phyloP scores from a whole-genome alignment of 2,329 filamentous ascomycete species.

The Nothophoma quercina region DNA sequence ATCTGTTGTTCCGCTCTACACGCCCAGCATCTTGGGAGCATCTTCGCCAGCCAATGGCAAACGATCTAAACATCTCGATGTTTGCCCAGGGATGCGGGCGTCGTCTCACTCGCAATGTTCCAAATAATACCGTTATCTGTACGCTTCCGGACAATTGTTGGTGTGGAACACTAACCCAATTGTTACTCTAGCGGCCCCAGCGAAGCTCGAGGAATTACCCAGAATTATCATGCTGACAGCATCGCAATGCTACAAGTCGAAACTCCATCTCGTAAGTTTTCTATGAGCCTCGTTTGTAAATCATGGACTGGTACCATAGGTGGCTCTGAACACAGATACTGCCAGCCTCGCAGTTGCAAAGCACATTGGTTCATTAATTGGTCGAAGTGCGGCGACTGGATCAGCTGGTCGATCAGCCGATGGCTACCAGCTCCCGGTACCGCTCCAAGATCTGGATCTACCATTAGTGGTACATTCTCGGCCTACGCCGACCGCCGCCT shows the following conservation, averaged over 20 bases:
- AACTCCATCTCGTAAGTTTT: background rate
- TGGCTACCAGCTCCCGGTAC: background rate
- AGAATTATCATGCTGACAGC: background rate
- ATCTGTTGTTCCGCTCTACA: background rate
- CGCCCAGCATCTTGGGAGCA: background rate
- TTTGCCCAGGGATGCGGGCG: background rate
- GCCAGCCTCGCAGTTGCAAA: too few relatives aligned
- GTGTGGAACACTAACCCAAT: background rate
- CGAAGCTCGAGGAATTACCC: background rate
- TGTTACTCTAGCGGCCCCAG: background rate
- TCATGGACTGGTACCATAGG: too few relatives aligned
- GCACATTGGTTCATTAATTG: too few relatives aligned
- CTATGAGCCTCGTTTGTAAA: too few relatives aligned
- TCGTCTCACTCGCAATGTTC: background rate
- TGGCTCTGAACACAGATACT: too few relatives aligned
- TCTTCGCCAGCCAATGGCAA: too few relatives aligned
- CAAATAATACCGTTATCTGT: background rate
- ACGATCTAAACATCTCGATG: too few relatives aligned
- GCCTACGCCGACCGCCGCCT: background rate
- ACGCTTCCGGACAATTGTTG: background rate
- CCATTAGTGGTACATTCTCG: too few relatives aligned
- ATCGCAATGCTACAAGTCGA: background rate
- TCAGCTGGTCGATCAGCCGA: background rate
- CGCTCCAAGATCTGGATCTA: background rate
- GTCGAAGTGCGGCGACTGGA: too few relatives aligned